phyloP scores from a whole-genome alignment of 805 yeast genomes.

The Barnettozyma salicaria region DNA sequence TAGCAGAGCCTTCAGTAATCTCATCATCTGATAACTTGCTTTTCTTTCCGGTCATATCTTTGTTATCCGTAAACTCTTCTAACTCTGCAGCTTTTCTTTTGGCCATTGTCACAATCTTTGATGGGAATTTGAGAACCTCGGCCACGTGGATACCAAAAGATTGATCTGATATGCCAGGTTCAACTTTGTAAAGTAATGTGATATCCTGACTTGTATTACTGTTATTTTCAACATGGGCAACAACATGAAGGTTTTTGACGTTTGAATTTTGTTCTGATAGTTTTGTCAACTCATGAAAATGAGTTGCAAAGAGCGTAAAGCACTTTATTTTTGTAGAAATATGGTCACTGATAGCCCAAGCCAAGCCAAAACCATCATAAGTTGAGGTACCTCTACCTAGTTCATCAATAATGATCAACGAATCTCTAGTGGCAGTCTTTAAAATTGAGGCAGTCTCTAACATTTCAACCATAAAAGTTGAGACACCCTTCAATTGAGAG shows the following conservation, averaged over 20 bases:
- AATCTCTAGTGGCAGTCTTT: slow-evolving; percentile 68
- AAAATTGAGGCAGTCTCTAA: slow-evolving; percentile 86
- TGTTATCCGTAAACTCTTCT: slow-evolving; percentile 49
- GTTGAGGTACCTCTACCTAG: slow-evolving; percentile 79
- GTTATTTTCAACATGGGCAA: slow-evolving; percentile 71
- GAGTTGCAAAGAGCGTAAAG: slow-evolving; percentile 91
- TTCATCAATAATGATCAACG: slow-evolving; percentile 87
- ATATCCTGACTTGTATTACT: slow-evolving; percentile 51
- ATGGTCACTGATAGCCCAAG: slow-evolving; percentile 92
- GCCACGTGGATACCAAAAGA: slow-evolving; percentile 98
- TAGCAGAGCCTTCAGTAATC: slow-evolving; percentile 46
- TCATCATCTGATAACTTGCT: slow-evolving; percentile 48
- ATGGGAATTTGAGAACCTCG: slow-evolving; percentile 88
- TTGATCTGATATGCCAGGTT: slow-evolving; percentile 90
- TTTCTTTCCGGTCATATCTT: slow-evolving; percentile 36
- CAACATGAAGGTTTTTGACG: slow-evolving; percentile 84
- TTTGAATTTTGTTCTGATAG: slow-evolving; percentile 55
- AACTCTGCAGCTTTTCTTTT: slow-evolving; percentile 87
- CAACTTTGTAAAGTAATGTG: slow-evolving; percentile 88
- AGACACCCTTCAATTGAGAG: slow-evolving; percentile 92
- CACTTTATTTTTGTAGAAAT: slow-evolving; percentile 66
- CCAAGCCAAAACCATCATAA: slow-evolving; percentile 95
- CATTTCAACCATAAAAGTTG: slow-evolving; percentile 97
- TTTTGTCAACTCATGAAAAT: slow-evolving; percentile 91
- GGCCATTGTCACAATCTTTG: slow-evolving; percentile 88